phyloP scores from a whole-genome alignment of 805 yeast genomes.

The Spathaspora hagerdaliae region DNA sequence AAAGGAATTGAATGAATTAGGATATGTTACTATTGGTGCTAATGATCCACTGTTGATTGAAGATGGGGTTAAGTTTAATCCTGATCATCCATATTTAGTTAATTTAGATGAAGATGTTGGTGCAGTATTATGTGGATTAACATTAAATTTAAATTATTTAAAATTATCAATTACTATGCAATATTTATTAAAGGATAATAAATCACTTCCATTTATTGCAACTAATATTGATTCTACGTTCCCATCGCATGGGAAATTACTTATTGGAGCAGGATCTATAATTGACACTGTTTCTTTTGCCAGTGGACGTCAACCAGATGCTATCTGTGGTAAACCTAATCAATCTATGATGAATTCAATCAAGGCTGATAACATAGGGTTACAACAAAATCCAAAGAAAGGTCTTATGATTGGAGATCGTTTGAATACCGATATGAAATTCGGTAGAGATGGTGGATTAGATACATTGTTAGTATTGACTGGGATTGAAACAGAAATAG shows the following conservation, averaged over 20 bases:
- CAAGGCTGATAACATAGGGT: conserved; percentile 51
- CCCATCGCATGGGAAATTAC: conserved; percentile 79
- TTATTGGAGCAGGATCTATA: conserved; percentile 95
- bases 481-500: conserved; percentile 80
- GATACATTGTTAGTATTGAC: conserved; percentile 85
- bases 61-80: conserved; percentile 49
- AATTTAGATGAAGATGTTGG: conserved; percentile 73
- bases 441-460: conserved; percentile 83
- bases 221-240: conserved; percentile 94
- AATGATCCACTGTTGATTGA: conserved; percentile 54
- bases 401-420: conserved; percentile 96
- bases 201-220: conserved; percentile 72
- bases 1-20: conserved; percentile 70
- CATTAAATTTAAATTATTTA: conserved; percentile 71
- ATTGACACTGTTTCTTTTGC: conserved; percentile 73
- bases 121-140: conserved; percentile 87
- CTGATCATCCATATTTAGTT: conserved; percentile 49
- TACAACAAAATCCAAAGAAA: conserved; percentile 48
- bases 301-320: conserved; percentile 77
- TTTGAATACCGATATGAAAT: conserved; percentile 89
- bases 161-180: conserved; percentile 79
- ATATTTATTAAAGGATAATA: conserved; percentile 57
- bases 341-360: conserved; percentile 88
- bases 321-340: conserved; percentile 87
- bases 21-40: conserved; percentile 80